phyloP scores from a whole-genome alignment of 2,329 filamentous ascomycete genomes.

The Bisporella sp. region DNA sequence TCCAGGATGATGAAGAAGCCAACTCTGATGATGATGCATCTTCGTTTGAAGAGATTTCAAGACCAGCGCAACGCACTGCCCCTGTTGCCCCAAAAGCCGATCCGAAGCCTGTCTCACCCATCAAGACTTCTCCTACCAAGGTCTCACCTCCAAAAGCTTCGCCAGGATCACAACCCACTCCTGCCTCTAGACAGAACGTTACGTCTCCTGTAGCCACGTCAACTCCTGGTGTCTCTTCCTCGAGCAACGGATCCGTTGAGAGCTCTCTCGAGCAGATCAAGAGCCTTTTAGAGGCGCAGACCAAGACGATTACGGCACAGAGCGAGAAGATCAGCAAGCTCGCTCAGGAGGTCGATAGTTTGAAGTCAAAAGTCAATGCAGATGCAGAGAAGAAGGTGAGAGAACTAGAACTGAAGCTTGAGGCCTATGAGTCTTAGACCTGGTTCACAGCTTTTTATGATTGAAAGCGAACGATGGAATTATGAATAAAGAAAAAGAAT shows the following conservation, averaged over 20 bases:
- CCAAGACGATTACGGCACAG: conserved; percentile 69
- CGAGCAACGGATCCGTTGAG: conserved; percentile 42
- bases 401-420: conserved; percentile 60
- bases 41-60: conserved; percentile 80
- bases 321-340: conserved; percentile 66
- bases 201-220: conserved; percentile 32
- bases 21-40: conserved; percentile 54
- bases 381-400: conserved; percentile 54
- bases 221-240: conserved; percentile 16
- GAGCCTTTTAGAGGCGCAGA: conserved; percentile 68
- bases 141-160: conserved; percentile 25
- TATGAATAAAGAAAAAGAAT: too few species aligned
- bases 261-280: conserved; percentile 71
- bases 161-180: conserved; percentile 17
- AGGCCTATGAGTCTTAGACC: conserved; percentile 47
- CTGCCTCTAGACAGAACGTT: conserved; percentile 15
- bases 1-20: conserved; percentile 63
- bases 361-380: conserved; percentile 69
- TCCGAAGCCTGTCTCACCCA: conserved; percentile 35
- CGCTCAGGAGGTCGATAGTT: conserved; percentile 65
- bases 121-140: conserved; percentile 28
- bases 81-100: conserved; percentile 32
- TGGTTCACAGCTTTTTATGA: too few species aligned
- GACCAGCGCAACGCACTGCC: conserved; percentile 57
- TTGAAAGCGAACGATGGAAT: too few species aligned